phyloP scores from a whole-genome alignment of 1,284 basidiomycete genomes.

The Hypsizygus ulmarius region DNA sequence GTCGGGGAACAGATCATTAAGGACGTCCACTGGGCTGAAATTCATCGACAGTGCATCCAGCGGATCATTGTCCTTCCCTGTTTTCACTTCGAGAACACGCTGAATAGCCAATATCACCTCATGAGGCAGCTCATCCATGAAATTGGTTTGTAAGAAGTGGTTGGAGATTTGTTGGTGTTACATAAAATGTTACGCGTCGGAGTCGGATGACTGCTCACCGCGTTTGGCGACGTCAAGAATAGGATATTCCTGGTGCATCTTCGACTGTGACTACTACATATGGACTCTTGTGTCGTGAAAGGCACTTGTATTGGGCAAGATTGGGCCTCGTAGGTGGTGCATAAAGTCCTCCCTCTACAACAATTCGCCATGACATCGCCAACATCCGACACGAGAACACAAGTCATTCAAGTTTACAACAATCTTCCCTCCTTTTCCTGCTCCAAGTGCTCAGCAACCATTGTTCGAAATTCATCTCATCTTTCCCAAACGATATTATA shows the following conservation, averaged over 20 bases:
- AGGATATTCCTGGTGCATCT: conserved; percentile 9
- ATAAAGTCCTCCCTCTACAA: too few species aligned
- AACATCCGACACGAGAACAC: conserved; percentile 37
- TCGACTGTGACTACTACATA: neutral
- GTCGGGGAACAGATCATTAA: conserved; percentile 76
- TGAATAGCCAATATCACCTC: conserved; percentile 69
- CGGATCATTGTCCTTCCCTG: conserved; percentile 44
- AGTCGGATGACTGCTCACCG: neutral
- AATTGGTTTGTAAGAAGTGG: conserved; percentile 25
- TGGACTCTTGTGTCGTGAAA: neutral
- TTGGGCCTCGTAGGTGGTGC: too few species aligned
- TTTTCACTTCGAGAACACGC: conserved; percentile 56
- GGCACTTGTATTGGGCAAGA: neutral
- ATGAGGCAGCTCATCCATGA: conserved; percentile 53
- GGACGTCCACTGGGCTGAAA: conserved; percentile 55
- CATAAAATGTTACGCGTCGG: conserved; percentile 3
- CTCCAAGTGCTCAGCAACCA: conserved; percentile 60
- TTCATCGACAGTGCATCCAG: conserved; percentile 56
- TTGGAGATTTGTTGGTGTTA: neutral
- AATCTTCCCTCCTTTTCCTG: conserved; percentile 64
- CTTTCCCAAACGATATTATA: neutral
- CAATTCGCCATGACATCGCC: too few species aligned
- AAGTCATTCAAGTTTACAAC: conserved; percentile 55
- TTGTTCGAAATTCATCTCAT: conserved; percentile 42
- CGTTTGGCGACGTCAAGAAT: too few species aligned